A percentile compares a stretch with the other conserved stretches of the same genome.
phyloP scores from a whole-genome alignment of 768 basidiomycete genomes.

The Pilatotrama ljubarskyi region DNA sequence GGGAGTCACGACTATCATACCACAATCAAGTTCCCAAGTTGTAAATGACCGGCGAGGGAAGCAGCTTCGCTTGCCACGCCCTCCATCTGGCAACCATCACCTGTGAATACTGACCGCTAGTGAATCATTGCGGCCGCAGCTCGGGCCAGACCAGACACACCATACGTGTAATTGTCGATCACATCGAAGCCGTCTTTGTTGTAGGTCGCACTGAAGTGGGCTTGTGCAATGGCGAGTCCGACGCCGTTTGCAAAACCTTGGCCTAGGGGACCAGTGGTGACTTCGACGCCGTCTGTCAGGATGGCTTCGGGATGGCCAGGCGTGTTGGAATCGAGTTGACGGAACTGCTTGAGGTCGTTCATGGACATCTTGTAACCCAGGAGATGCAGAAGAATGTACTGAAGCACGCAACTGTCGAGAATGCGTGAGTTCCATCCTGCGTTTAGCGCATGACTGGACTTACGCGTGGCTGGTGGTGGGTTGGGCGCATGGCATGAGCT shows the following conservation, averaged over 20 bases:
- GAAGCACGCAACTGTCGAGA: slow-evolving; percentile 77
- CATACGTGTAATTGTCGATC: slow-evolving; percentile 87
- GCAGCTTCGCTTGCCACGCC: slow-evolving; percentile 93
- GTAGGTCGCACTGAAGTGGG: slow-evolving; percentile 85
- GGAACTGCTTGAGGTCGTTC: slow-evolving; percentile 92
- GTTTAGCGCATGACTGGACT: slow-evolving; percentile 32
- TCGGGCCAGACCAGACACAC: slow-evolving; percentile 37
- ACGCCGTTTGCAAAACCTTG: slow-evolving; percentile 94
- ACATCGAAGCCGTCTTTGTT: slow-evolving; percentile 84
- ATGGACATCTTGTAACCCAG: slow-evolving; percentile 89
- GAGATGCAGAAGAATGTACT: slow-evolving; percentile 90
- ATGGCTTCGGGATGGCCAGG: slow-evolving; percentile 89
- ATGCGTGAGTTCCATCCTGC: neutral
- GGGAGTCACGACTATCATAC: slow-evolving; percentile 47
- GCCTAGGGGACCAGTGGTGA: slow-evolving; percentile 95
- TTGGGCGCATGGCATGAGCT: slow-evolving; percentile 20
- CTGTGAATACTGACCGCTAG: slow-evolving; percentile 66
- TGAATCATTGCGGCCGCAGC: neutral
- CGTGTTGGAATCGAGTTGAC: slow-evolving; percentile 85
- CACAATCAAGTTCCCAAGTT: slow-evolving; percentile 90
- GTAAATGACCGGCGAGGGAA: slow-evolving; percentile 90
- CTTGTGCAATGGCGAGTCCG: slow-evolving; percentile 91
- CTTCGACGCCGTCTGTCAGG: slow-evolving; percentile 78
- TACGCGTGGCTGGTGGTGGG: slow-evolving; percentile 78
- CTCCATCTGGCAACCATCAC: slow-evolving; percentile 97